phyloP scores from a whole-genome alignment of 2,329 filamentous ascomycete genomes.

The Arthrobotrys entomopaga region DNA sequence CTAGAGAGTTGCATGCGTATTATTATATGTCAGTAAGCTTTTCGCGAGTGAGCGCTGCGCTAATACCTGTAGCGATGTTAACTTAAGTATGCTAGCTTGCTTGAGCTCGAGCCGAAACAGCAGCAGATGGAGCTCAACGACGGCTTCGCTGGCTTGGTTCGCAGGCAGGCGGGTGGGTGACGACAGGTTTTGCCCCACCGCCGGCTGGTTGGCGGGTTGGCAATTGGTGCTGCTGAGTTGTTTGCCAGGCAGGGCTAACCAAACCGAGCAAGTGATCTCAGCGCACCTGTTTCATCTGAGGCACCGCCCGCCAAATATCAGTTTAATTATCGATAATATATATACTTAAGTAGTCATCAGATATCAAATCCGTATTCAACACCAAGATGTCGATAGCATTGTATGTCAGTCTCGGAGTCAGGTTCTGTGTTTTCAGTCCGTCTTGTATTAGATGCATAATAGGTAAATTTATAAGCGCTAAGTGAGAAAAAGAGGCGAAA shows the following conservation, averaged over 20 bases:
- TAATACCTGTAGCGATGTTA: no score
- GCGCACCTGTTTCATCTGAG: conserved; percentile 27
- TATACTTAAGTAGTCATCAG: not conserved
- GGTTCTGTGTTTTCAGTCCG: no score
- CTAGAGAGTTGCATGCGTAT: no score
- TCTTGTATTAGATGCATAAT: no score
- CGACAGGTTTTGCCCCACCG: conserved; percentile 30
- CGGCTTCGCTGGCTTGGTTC: not conserved
- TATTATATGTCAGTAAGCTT: not conserved
- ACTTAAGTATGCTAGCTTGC: no score
- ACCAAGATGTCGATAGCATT: not conserved
- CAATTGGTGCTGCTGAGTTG: conserved; percentile 15
- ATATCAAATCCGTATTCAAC: not conserved
- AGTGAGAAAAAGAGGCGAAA: no score
- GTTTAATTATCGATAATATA: not conserved
- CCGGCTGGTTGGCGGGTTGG: no score
- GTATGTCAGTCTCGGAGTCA: no score
- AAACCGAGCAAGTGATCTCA: conserved; percentile 25
- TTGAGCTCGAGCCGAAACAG: no score
- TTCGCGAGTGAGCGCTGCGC: not conserved
- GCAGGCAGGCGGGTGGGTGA: not conserved
- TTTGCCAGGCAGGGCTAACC: conserved; percentile 32
- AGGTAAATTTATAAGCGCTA: no score
- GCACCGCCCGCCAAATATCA: conserved; percentile 31
- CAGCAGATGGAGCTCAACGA: no score